A percentile compares a stretch with the other conserved stretches of the same genome.
phyloP scores from a whole-genome alignment of 495 filamentous ascomycete species.

The Aspergillus haitiensis region DNA sequence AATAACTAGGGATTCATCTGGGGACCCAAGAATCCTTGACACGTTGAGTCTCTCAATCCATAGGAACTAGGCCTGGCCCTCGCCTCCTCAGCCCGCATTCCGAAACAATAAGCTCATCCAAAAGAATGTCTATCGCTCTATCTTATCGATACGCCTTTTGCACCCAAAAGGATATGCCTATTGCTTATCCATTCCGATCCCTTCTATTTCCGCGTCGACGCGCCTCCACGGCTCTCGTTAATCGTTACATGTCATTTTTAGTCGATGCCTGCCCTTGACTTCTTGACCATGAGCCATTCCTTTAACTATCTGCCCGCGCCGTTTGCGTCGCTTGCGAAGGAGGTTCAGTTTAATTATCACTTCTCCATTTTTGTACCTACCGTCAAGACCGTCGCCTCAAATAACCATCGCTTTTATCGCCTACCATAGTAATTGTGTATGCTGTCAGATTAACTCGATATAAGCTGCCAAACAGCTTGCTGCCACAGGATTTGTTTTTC shows the following conservation, averaged over 20 bases:
- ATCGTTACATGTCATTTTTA: conserved; percentile 13
- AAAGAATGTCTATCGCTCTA: conserved; percentile 7
- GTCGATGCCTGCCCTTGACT: not conserved
- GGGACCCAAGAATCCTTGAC: not conserved
- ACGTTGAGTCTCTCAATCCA: not conserved
- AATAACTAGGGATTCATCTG: not conserved
- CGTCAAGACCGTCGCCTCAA: not conserved
- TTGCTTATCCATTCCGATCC: conserved; percentile 23
- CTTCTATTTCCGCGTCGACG: conserved; percentile 22
- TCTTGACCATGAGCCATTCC: not conserved
- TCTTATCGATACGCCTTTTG: conserved; percentile 1
- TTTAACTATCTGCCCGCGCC: conserved; percentile 1
- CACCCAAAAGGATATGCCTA: conserved; percentile 11
- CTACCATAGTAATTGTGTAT: too few relatives aligned
- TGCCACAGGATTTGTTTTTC: not conserved
- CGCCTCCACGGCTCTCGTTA: conserved; percentile 11
- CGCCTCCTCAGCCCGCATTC: conserved; percentile 12
- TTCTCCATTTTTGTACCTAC: not conserved
- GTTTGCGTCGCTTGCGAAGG: not conserved
- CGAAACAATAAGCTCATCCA: not conserved
- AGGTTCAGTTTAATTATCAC: not conserved
- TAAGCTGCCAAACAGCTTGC: conserved; percentile 22
- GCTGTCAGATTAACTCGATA: not conserved
- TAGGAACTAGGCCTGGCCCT: not conserved
- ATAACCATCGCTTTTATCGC: too few relatives aligned